Evolutionary conservation across 768 basidiomycete genomes (phyloP).

Genomic region (Thelephora aurantiotincta): DNA sequence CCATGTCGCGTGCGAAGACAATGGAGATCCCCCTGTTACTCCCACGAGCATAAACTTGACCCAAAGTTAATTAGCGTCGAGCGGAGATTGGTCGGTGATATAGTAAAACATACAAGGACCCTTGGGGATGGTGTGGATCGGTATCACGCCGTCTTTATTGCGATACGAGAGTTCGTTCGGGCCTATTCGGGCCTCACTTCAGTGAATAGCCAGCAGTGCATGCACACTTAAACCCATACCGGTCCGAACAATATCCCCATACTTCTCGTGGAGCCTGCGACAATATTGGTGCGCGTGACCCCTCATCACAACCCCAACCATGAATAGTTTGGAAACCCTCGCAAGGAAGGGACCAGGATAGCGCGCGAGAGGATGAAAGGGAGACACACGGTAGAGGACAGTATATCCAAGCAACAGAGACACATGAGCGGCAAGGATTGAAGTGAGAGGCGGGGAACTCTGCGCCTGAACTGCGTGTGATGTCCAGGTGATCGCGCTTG

Average conservation of each 20-base stretch:
- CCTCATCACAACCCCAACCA: constrained; percentile 18
- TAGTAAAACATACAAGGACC: constrained; percentile 8
- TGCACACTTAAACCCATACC: constrained; percentile 11
- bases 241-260: constrained; percentile 24
- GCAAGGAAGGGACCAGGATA: constrained; percentile 34
- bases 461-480: neutral
- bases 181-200: constrained; percentile 5
- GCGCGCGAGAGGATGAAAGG: constrained; percentile 35
- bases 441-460: neutral
- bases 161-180: constrained; percentile 11
- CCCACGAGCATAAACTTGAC: constrained; percentile 5
- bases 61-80: neutral
- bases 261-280: constrained; percentile 17
- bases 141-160: constrained; percentile 3
- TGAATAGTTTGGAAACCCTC: constrained; percentile 27
- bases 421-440: neutral
- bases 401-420: constrained; percentile 2
- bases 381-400: constrained; percentile 31
- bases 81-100: neutral
- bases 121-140: constrained; percentile 8
- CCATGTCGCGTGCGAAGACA: constrained; percentile 20
- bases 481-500: neutral
- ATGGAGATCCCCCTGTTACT: constrained; percentile 7
- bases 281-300: constrained; percentile 22
- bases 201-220: neutral